These are phyloP conservation scores for Pyrenopolyporus hunteri DNA, from an alignment of 495 filamentous ascomycete species.

Conservation along the genomic window DNA sequence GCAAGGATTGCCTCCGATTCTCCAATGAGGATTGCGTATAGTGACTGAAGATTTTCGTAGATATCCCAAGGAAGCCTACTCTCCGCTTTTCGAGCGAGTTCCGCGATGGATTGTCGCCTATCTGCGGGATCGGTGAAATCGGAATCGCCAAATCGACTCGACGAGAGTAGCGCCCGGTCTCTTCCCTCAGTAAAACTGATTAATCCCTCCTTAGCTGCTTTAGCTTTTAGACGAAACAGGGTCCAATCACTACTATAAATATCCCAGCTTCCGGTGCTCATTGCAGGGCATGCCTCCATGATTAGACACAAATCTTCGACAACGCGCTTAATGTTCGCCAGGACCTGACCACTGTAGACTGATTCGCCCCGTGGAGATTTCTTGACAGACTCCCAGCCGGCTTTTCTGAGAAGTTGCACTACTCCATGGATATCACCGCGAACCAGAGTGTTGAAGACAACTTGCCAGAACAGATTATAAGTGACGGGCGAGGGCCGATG, in stretches of 20 bases:
- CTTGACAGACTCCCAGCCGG: slow-evolving; percentile 75
- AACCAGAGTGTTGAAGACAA: slow-evolving; percentile 67
- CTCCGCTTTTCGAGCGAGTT: slow-evolving; percentile 74
- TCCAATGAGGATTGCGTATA: slow-evolving; percentile 80
- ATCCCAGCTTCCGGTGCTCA: slow-evolving; percentile 71
- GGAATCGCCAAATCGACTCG: slow-evolving; percentile 39
- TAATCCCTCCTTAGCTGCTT: slow-evolving; percentile 68
- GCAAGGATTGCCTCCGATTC: slow-evolving; percentile 70
- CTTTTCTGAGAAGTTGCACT: slow-evolving; percentile 66
- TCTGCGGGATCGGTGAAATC: slow-evolving; percentile 45
- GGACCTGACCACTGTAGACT: slow-evolving; percentile 71
- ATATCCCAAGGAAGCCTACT: slow-evolving; percentile 86
- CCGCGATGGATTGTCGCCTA: slow-evolving; percentile 48
- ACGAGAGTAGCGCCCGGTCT: slow-evolving; percentile 49
- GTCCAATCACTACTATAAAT: slow-evolving; percentile 76
- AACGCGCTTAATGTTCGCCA: slow-evolving; percentile 74
- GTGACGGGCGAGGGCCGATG: slow-evolving; percentile 72
- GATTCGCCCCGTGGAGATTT: slow-evolving; percentile 55
- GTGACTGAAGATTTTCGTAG: slow-evolving; percentile 74
- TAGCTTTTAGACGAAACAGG: slow-evolving; percentile 72
- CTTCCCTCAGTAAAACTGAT: slow-evolving; percentile 76
- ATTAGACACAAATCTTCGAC: slow-evolving; percentile 67
- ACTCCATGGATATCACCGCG: slow-evolving; percentile 73
- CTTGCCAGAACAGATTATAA: slow-evolving; percentile 80
- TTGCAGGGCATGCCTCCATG: slow-evolving; percentile 72